Percentiles rank a stretch among this genome's conserved stretches.
phyloP scores from a whole-genome alignment of 495 filamentous ascomycete genomes.

The Xylaria intraflava region DNA sequence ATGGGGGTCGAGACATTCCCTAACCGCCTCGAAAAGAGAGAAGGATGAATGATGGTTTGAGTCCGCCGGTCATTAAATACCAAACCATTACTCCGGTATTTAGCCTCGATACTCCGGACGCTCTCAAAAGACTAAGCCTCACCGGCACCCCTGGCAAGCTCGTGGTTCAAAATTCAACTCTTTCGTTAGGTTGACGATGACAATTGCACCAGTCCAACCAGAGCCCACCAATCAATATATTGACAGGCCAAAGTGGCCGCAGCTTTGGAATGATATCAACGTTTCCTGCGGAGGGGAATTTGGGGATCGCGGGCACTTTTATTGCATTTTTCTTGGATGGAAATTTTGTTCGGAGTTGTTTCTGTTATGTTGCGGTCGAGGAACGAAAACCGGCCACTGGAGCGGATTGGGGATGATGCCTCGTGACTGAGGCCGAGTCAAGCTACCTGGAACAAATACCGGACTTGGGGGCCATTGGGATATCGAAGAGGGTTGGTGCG shows the following conservation, averaged over 20 bases:
- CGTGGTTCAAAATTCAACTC: not conserved
- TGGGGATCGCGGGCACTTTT: not conserved
- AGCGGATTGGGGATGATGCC: slow-evolving; percentile 7
- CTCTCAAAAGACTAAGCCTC: not conserved
- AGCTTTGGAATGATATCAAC: not conserved
- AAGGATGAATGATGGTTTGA: not conserved
- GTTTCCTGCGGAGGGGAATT: not conserved
- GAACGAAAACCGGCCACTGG: slow-evolving; percentile 1
- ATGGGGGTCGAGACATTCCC: slow-evolving; percentile 1
- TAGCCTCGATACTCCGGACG: slow-evolving; percentile 1
- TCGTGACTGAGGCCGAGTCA: not conserved
- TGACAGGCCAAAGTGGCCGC: not conserved
- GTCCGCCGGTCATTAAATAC: not conserved
- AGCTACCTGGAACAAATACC: not conserved
- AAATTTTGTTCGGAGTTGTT: not conserved
- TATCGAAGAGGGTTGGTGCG: not conserved
- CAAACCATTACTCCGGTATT: not conserved
- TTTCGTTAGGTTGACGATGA: not conserved
- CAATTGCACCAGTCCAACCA: not conserved
- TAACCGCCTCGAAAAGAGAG: not conserved
- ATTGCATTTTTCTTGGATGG: not conserved
- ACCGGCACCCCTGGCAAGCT: not conserved
- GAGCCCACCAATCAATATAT: not conserved
- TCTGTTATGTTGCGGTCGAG: not conserved
- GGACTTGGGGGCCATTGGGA: not conserved